Conservation (phyloP, 495 filamentous ascomycete species). For the Neurospora africana region DNA sequence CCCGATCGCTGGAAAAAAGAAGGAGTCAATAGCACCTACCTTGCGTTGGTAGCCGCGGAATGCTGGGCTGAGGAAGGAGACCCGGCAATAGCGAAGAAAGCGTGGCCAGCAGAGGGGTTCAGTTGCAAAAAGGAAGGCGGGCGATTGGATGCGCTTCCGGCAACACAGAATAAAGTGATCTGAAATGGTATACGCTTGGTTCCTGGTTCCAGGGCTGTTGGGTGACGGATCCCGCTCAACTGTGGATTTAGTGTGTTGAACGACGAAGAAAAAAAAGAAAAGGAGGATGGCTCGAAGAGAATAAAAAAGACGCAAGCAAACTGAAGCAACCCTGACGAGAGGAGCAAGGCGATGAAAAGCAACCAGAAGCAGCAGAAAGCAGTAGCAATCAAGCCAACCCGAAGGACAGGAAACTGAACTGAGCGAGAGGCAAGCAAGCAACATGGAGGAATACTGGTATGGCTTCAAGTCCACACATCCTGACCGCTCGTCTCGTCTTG, state of each 20-base stretch:
- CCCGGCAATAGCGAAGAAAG: neutral
- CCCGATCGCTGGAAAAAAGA: neutral
- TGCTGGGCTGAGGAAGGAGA: neutral
- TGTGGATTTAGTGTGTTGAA: neutral
- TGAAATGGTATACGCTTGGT: neutral
- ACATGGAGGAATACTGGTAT: neutral
- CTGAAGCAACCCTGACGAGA: neutral
- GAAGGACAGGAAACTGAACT: neutral
- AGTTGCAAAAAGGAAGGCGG: neutral
- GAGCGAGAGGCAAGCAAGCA: neutral
- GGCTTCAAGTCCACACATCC: neutral
- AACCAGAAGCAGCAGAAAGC: neutral
- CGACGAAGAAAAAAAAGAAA: neutral
- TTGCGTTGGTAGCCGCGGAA: neutral
- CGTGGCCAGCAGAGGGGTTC: neutral
- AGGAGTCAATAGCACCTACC: neutral
- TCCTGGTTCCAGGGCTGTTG: neutral
- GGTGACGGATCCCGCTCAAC: neutral
- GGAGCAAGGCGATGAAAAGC: neutral
- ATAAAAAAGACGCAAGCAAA: neutral
- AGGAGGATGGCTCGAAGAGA: neutral
- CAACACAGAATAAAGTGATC: neutral
- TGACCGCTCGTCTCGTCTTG: neutral
- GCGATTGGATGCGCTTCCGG: neutral
- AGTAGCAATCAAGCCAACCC: neutral